Evolutionary conservation across 495 filamentous ascomycete species (phyloP), one percentile per base, ranked within the genome.

Genomic region (Neurospora pannonica): DNA sequence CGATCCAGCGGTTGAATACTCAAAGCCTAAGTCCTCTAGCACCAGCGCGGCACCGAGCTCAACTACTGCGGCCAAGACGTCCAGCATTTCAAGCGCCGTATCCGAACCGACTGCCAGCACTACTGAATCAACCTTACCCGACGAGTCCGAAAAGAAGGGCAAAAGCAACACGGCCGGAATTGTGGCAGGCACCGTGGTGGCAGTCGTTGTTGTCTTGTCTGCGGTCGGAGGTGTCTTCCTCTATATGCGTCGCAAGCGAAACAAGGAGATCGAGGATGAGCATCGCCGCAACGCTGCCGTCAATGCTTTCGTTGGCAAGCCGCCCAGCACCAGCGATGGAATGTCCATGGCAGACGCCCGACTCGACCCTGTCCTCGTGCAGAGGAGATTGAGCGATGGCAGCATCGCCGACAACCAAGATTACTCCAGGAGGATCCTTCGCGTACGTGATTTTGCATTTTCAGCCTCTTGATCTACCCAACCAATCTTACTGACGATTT

Each of bases 351-450:
- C 87, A 11, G 95, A 98, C 82, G 91, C 92, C 62, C 89, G 97
- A 31, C 91, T 98, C 74, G 96, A 99, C 76, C 94, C 95, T 31
- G 90, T 92, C 70, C 93, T 97, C 91, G 89, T 90, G 73, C 90
- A 96, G 76, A 87, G 94, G 79, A 89, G 96, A 81, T 90, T 95
- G 85, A 98, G 96, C 83, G 93, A 95, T 82, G 96, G 95, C 77
- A 98, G 95, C 84, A 98, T 99, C 80, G 95, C 95, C 77, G 97
- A 99, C 81, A 96, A 97, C 83, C 90, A 97, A 81, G 96, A 98
- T 83, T 99, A 98, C 84, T 98, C 96, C 74, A 89, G 96, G 82
- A 92, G 92, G 79, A 97, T 99, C 82, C 87, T 99, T 80, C 93
- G 96, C 90, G 96, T 96, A 85, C 73, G 88, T 83, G 4, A 54